Base-by-base conservation (phyloP, 78 protist genomes). In the Diacronema lutheri region DNA sequence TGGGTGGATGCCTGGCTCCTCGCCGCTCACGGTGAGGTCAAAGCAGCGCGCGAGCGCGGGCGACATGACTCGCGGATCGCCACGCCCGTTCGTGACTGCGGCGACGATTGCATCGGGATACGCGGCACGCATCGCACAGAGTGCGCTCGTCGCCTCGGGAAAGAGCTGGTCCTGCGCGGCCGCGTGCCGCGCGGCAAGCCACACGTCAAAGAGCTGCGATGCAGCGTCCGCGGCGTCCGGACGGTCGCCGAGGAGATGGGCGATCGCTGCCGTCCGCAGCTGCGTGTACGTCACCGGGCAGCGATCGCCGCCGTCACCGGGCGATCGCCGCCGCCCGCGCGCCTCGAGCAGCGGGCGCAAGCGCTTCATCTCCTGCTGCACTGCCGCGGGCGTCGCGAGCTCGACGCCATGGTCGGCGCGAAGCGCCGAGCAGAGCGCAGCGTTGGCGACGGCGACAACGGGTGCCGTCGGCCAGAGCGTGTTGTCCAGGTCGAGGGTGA, bases 1-100 rank as follows among this genome's bases (percentile, higher is more conserved):
- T 9, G 74, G 74, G 25, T 66, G 13, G 29, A 66, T 37, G 74
- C 46, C 46, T 3, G 21, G n/a, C 25, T 66, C 31, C 74, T 66
- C 74, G 31, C 29, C 74, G 21, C 29, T 13, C 29, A 66, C 74
- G n/a, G 44, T 66, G n/a, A 31, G 37, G 46, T 37, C 46, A 25
- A 66, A 66, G 50, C 1, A 20, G 25, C 19, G 26, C 19, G 74
- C 74, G 29, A 66, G 74, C 74, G 40, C 46, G 46, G 74, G 74
- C n/a, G n/a, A n/a, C 74, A 66, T 66, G 46, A 6, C 46, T 3
- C 33, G 74, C 50, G 74, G 74, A 50, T 66, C 74, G 74, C 74
- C 74, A 13, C 74, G 41, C 46, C 74, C 74, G 74, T 66, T 66
- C 14, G 74, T 66, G 50, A 66, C 25, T 23, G 74, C 74, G 16